Percentiles rank a stretch among this genome's conserved stretches.
Evolutionary conservation across 2,329 filamentous ascomycete genomes (phyloP).

Genomic region (Aspergillus udagawae): DNA sequence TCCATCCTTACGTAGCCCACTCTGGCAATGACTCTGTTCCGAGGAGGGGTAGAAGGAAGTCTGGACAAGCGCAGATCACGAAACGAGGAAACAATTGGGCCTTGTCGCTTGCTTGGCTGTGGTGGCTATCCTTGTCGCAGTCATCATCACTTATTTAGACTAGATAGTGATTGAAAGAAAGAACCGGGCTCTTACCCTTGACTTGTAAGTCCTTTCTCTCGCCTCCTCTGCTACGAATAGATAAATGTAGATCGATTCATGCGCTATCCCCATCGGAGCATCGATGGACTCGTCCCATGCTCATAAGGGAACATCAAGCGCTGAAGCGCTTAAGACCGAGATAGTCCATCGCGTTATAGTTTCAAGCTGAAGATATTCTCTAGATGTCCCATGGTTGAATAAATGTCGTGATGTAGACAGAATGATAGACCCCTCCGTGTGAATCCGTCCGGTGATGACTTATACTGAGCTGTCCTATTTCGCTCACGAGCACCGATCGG

Average conservation of each 20-base stretch:
- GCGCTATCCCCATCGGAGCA: background rate
- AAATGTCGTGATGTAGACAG: background rate
- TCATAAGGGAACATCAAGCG: background rate
- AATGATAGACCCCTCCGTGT: background rate
- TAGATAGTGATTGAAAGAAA: background rate
- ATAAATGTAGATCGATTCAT: background rate
- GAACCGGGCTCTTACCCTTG: background rate
- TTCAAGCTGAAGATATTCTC: background rate
- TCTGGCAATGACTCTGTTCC: conserved; percentile 2
- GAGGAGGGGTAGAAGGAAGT: conserved; percentile 23
- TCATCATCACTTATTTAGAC: background rate
- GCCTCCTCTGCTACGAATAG: background rate
- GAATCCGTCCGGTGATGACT: background rate
- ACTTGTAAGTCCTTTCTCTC: background rate
- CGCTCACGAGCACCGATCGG: background rate
- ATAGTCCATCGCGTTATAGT: background rate
- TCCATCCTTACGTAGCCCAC: conserved; percentile 17
- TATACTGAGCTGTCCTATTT: background rate
- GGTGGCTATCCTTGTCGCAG: background rate
- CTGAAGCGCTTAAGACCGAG: background rate
- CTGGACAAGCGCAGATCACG: conserved; percentile 26
- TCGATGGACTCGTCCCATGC: background rate
- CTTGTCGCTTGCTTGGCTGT: conserved; percentile 14
- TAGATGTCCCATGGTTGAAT: background rate
- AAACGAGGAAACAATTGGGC: conserved; percentile 23